phyloP scores from a whole-genome alignment of 352 stramenopile genomes.

The Sclerospora graminicola region DNA sequence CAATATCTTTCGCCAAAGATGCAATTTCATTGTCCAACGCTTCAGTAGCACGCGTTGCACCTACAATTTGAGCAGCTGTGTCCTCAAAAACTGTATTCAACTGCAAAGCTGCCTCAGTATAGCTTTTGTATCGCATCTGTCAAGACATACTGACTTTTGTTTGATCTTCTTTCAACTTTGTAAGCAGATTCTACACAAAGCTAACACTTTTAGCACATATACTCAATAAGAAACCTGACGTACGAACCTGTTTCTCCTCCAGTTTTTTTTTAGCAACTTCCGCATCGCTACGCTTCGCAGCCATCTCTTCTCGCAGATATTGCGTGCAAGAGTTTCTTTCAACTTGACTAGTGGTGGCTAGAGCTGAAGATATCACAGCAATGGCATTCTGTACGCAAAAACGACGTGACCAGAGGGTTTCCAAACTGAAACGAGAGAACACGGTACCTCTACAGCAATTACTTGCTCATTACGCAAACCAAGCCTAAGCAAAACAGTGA shows the following conservation, averaged over 20 bases:
- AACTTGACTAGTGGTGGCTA: slow-evolving; percentile 6
- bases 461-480: slow-evolving; percentile 20
- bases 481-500: slow-evolving; percentile 14
- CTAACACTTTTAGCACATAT: neutral
- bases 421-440: neutral
- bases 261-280: slow-evolving; percentile 12
- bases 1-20: slow-evolving; percentile 12
- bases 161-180: slow-evolving; percentile 16
- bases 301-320: slow-evolving; percentile 12
- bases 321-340: slow-evolving; percentile 6
- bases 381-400: slow-evolving; percentile 18
- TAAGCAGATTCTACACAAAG: slow-evolving; percentile 10
- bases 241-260: slow-evolving; percentile 20
- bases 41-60: slow-evolving; percentile 4
- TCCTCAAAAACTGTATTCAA: slow-evolving; percentile 12
- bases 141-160: slow-evolving; percentile 15
- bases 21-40: slow-evolving; percentile 10
- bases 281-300: slow-evolving; percentile 7
- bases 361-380: slow-evolving; percentile 19
- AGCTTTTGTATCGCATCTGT: neutral
- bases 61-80: slow-evolving; percentile 8
- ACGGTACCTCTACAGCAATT: slow-evolving; percentile 16
- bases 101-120: slow-evolving; percentile 8
- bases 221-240: neutral
- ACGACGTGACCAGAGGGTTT: slow-evolving; percentile 4